Evolutionary conservation across 495 filamentous ascomycete genomes (phyloP).

Genomic region (Penicillium fimorum): DNA sequence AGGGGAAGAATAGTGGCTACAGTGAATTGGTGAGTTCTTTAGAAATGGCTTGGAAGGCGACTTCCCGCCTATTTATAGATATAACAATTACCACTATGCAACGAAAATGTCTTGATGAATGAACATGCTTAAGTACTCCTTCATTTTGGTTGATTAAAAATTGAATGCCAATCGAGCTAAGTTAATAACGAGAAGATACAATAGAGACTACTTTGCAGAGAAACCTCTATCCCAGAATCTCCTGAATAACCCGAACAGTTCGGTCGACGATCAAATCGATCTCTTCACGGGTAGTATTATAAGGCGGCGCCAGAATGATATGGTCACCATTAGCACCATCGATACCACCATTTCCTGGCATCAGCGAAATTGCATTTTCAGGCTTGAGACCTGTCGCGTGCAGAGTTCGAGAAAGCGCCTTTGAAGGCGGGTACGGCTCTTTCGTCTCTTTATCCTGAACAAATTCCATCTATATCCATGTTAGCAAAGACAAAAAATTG

Average conservation of each 20-base stretch:
- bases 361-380: constrained; percentile 61
- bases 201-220: neutral
- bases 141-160: neutral
- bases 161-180: neutral
- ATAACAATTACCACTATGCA: neutral
- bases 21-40: neutral
- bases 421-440: constrained; percentile 42
- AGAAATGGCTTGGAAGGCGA: neutral
- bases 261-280: constrained; percentile 55
- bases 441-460: constrained; percentile 54
- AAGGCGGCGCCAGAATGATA: constrained; percentile 70
- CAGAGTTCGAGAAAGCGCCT: constrained; percentile 45
- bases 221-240: constrained; percentile 25
- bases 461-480: constrained; percentile 47
- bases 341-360: constrained; percentile 65
- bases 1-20: neutral
- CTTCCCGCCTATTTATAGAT: no score
- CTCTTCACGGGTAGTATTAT: constrained; percentile 59
- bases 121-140: neutral
- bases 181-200: neutral
- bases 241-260: constrained; percentile 29
- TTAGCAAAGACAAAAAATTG: constrained; percentile 7
- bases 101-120: neutral
- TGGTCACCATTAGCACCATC: constrained; percentile 70
- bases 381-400: constrained; percentile 47